Evolutionary conservation across 306 rosid species (phyloP), one percentile per base, ranked within the genome.

Genomic region (Vigna hirtella): DNA sequence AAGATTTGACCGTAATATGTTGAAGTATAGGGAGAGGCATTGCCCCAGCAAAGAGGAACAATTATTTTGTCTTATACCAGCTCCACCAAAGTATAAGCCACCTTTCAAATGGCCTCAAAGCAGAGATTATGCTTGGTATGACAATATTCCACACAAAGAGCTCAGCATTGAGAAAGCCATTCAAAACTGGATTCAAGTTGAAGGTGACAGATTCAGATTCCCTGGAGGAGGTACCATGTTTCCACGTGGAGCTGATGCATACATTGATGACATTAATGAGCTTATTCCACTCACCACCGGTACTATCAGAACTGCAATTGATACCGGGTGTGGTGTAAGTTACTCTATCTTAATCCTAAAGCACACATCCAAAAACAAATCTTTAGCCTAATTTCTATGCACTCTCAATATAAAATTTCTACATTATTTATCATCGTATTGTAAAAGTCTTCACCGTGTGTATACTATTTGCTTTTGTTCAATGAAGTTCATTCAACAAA

Each of bases 181-280:
- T 63, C 99, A 95, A 73, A 95, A 95, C 42, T 95, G 99, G 99
- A 93, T 95, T 86, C 99, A 89, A 72, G 96, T 95, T 38, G 98
- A 93, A 73, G 98, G 98, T 67, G 91, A 91, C 28, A 58, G 89
- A 11, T 95, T 95, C 74, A 87, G 94, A 82, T 95, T 95, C 73
- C 99, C 99, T 1, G 99, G 99, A 11, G 99, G 99, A 65, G 99
- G 99, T 24, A 95, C 99, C 11, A 90, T 90, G 98, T 95, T 95
- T 82, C 98, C 99, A 0, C 91, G 90, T 9, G 99, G 99, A 12
- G 99, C 99, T 22, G 97, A 93, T 80, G 93, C 98, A 0, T 95
- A 95, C 32, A 95, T 95, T 30, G 98, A 95, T 83, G 97, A 90
- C 55, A 93, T 95, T 12, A 86, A 86, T 67, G 87, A 85, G 40